Base-by-base conservation (phyloP, 164 flowering plant genomes). In the Vitis labrusca region DNA sequence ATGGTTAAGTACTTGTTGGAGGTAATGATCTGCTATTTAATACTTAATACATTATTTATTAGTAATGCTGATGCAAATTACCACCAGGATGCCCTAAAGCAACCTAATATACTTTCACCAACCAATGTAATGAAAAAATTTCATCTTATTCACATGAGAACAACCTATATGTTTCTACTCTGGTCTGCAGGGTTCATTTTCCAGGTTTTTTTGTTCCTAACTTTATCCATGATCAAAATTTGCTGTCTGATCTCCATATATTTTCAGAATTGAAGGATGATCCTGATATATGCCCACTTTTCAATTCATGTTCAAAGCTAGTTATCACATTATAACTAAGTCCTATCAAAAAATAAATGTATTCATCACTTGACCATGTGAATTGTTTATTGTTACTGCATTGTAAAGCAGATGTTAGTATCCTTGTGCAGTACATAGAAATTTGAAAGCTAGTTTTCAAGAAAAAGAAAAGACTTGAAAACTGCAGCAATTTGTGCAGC, bases 1-100 rank as follows among this genome's bases (percentile, higher is more conserved):
- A 50, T 59, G 57, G 71, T 60, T 27, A 19, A 50, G 16, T 60
- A 59, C 57, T 50, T 68, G 49, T 57, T 68, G 16, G 64, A 68
- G 71, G 71, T 68, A 68, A 57, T 58, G 29, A n/a, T 48, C 32
- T 27, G 12, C 11, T 64, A 15, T 53, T 51, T 30, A 16, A 51
- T 53, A 29, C 44, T 32, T 32, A 8, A 32, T 0, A 9, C 2
- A 30, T 61, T 37, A 29, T 17, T 14, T 32, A 14, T 61, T 32
- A 3, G 47, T 61, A 11, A 14, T 10, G 16, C 17, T 15, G 11
- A 37, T 61, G 64, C 9, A 32, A 49, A 10, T 61, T 49, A 37
- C 9, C 50, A 32, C 64, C 64, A 0, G 47, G 19, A 61, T 37
- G 64, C 19, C 19, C 5, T 10, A 9, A 37, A 15, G 11, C 2